phyloP scores from a whole-genome alignment of 78 protist species.

The Reticulomyxa filosa region DNA sequence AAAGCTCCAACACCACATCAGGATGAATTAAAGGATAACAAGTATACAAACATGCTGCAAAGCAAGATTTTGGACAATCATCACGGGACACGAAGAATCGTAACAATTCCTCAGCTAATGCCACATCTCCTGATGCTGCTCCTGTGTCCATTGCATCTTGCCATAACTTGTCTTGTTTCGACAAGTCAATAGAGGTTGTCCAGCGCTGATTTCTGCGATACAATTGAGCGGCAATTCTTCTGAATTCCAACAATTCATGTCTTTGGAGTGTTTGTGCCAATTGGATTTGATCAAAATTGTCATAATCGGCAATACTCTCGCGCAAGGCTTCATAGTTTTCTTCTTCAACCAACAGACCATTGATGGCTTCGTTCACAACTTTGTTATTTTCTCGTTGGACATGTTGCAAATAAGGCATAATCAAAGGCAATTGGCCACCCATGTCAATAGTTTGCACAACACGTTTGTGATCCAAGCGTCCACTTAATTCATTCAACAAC shows the following conservation, averaged over 20 bases:
- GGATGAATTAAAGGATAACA: slow-evolving; percentile 70
- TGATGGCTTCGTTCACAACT: slow-evolving; percentile 83
- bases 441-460: slow-evolving; percentile 45
- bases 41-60: slow-evolving; percentile 77
- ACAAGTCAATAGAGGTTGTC: slow-evolving; percentile 60
- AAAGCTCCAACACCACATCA: slow-evolving; percentile 76
- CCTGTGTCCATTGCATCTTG: slow-evolving; percentile 88
- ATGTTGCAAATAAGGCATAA: slow-evolving; percentile 41
- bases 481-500: slow-evolving; percentile 63
- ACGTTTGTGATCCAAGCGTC: slow-evolving; percentile 27
- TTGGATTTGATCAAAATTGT: slow-evolving; percentile 60
- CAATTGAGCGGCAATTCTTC: slow-evolving; percentile 79
- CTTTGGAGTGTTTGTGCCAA: slow-evolving; percentile 69
- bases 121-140: slow-evolving; percentile 52
- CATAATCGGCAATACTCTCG: slow-evolving; percentile 42
- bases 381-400: slow-evolving; percentile 17
- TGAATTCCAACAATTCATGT: slow-evolving; percentile 78
- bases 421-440: slow-evolving; percentile 41
- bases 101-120: slow-evolving; percentile 69
- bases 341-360: slow-evolving; percentile 76
- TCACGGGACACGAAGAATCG: slow-evolving; percentile 64
- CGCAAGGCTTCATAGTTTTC: slow-evolving; percentile 81
- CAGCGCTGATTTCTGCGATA: slow-evolving; percentile 46
- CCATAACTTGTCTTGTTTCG: slow-evolving; percentile 77
- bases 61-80: slow-evolving; percentile 49